Evolutionary conservation across 2,329 filamentous ascomycete species (phyloP).

Genomic region (Conoideocrella luteorostrata): DNA sequence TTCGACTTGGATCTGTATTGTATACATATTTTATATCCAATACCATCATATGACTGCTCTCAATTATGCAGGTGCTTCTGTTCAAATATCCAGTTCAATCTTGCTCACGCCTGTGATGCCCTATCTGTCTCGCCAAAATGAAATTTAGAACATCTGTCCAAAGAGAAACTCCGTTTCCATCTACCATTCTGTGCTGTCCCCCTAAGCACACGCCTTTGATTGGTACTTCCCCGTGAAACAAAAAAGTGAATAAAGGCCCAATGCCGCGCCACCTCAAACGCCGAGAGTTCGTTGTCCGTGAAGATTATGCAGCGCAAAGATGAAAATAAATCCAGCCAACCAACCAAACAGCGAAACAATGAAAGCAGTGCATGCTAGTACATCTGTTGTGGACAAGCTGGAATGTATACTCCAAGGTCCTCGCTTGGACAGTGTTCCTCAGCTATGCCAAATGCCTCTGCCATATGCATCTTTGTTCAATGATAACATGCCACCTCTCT

Average conservation of each 20-base stretch:
- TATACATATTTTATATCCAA: neutral
- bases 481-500: slow-evolving; percentile 1
- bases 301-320: neutral
- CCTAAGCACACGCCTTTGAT: neutral
- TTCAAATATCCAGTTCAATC: no score
- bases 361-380: neutral
- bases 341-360: neutral
- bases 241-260: neutral
- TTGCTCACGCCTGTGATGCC: no score
- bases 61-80: no score
- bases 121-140: no score
- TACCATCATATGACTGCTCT: neutral
- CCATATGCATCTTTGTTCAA: slow-evolving; percentile 2
- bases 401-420: no score
- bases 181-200: neutral
- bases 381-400: no score
- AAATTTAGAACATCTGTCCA: neutral
- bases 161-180: neutral
- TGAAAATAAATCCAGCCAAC: neutral
- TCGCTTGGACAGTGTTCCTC: neutral
- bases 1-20: neutral
- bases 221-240: neutral
- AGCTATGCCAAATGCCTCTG: slow-evolving; percentile 2
- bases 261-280: slow-evolving; percentile 1
- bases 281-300: neutral